phyloP scores from a whole-genome alignment of 805 yeast species.

The Candida pini region DNA sequence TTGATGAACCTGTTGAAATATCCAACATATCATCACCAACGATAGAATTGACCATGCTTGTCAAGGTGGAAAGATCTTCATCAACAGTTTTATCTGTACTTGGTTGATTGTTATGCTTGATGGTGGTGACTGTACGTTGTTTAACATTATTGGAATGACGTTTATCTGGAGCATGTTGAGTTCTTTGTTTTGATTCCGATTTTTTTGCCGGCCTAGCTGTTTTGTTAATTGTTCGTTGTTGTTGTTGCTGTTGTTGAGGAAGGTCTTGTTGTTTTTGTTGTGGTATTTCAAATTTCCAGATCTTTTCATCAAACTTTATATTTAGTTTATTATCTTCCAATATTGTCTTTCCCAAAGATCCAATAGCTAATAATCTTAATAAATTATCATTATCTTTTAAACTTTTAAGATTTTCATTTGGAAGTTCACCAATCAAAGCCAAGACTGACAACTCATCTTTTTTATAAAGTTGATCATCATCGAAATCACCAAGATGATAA shows the following conservation, averaged over 20 bases:
- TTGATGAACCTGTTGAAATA: too few species aligned
- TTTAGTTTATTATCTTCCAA: conserved; percentile 23
- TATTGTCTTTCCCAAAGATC: conserved; percentile 26
- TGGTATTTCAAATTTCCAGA: conserved; percentile 11
- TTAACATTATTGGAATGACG: too few species aligned
- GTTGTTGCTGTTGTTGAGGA: background rate
- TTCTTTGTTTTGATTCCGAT: too few species aligned
- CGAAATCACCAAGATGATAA: conserved; percentile 52
- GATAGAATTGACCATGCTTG: conserved; percentile 30
- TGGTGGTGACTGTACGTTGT: too few species aligned
- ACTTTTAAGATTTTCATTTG: conserved; percentile 17
- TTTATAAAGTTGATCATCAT: conserved; percentile 44
- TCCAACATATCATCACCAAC: conserved; percentile 19
- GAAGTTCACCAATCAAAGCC: conserved; percentile 30
- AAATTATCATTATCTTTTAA: conserved; percentile 29
- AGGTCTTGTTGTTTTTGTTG: conserved; percentile 2
- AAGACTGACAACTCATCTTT: conserved; percentile 24
- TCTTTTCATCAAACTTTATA: conserved; percentile 20
- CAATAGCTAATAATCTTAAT: conserved; percentile 31
- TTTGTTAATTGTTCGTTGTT: background rate
- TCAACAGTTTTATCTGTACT: too few species aligned
- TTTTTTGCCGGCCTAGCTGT: background rate
- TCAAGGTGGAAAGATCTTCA: too few species aligned
- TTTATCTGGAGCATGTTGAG: too few species aligned
- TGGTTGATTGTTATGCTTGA: too few species aligned